Percentiles rank a stretch among this genome's conserved stretches.
These are phyloP conservation scores for Cubamyces lactineus DNA, from an alignment of 768 basidiomycete genomes.

Conservation along the genomic window DNA sequence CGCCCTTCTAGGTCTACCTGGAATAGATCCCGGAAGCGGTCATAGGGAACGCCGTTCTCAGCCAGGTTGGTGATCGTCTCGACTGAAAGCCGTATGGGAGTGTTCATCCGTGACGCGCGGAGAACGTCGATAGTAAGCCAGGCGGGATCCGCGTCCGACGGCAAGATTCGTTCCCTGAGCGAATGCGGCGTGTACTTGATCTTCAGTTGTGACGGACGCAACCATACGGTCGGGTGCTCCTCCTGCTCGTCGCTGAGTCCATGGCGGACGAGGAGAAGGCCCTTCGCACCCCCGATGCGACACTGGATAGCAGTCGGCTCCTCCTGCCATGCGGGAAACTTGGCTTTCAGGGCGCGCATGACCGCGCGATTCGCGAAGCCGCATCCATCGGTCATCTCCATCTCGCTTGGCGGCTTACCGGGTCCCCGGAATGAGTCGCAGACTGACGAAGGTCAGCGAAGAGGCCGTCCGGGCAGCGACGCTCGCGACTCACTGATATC, in stretches of 20 bases:
- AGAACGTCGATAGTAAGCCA: constrained; percentile 58
- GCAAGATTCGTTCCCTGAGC: constrained; percentile 17
- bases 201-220: constrained; percentile 38
- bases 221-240: constrained; percentile 28
- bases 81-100: constrained; percentile 50
- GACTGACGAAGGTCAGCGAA: constrained; percentile 27
- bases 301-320: constrained; percentile 36
- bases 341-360: constrained; percentile 32
- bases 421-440: constrained; percentile 27
- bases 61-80: constrained; percentile 67
- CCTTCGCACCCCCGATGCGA: constrained; percentile 36
- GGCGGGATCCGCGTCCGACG: constrained; percentile 41
- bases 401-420: constrained; percentile 32
- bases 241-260: constrained; percentile 13
- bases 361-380: constrained; percentile 67
- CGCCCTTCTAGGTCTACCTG: constrained; percentile 28
- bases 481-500: constrained; percentile 51
- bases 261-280: constrained; percentile 35
- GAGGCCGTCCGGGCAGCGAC: too few species aligned
- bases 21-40: constrained; percentile 37
- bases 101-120: constrained; percentile 50
- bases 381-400: constrained; percentile 71
- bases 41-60: constrained; percentile 60
- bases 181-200: constrained; percentile 39
- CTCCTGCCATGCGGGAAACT: constrained; percentile 26